phyloP scores from a whole-genome alignment of 176 grass and related monocot genomes.

The Coix lacrymajobi region DNA sequence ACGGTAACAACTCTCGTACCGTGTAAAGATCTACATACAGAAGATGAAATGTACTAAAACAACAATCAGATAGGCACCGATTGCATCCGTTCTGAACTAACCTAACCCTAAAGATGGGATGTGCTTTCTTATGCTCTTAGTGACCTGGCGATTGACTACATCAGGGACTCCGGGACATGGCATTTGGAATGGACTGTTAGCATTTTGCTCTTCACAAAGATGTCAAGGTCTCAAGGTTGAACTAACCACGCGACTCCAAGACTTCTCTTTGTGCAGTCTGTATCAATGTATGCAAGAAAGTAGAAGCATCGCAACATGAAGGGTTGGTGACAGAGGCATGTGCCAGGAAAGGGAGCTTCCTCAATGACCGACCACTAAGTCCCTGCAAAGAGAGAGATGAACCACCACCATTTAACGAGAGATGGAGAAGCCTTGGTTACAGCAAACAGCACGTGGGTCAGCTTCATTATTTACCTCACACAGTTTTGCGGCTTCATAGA shows the following conservation, averaged over 20 bases:
- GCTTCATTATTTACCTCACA: constrained; percentile 55
- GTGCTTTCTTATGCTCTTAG: background rate
- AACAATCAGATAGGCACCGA: background rate
- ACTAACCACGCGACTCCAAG: constrained; percentile 50
- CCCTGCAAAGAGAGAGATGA: constrained; percentile 48
- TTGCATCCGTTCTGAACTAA: background rate
- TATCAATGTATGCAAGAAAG: constrained; percentile 61
- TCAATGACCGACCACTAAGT: constrained; percentile 75
- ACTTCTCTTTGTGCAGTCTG: constrained; percentile 77
- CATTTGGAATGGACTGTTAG: constrained; percentile 9
- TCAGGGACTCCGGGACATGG: background rate
- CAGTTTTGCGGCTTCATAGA: constrained; percentile 75
- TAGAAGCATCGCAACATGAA: constrained; percentile 41
- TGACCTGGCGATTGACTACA: background rate
- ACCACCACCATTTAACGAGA: background rate
- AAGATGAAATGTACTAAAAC: background rate
- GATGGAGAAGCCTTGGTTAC: background rate
- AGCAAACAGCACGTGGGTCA: background rate
- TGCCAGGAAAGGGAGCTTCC: constrained; percentile 96
- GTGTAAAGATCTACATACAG: constrained; percentile 28
- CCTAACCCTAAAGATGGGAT: background rate
- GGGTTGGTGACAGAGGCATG: constrained; percentile 64
- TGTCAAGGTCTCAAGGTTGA: background rate
- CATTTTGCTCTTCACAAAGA: constrained; percentile 6
- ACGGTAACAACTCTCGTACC: background rate